Evolutionary conservation across 2,329 filamentous ascomycete species (phyloP).

Genomic region (Didymella segeticola): DNA sequence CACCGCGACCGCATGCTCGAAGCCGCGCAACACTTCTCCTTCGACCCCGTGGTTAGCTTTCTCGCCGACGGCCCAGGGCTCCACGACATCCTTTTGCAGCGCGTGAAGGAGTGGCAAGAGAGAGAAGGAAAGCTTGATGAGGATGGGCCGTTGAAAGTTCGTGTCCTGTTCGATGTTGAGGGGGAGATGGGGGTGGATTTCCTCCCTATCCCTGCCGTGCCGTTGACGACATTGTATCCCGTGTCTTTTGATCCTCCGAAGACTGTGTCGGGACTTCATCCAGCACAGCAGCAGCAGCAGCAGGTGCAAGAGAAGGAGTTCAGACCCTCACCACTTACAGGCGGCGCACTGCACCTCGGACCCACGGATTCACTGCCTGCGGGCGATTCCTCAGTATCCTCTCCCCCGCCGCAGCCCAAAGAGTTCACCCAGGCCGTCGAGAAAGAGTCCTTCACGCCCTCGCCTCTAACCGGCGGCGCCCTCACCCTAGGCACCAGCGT

Average conservation of each 20-base stretch:
- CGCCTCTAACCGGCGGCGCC: slow-evolving; percentile 45
- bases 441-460: no score
- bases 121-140: slow-evolving; percentile 20
- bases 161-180: slow-evolving; percentile 58
- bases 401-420: slow-evolving; percentile 14
- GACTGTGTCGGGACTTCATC: slow-evolving; percentile 25
- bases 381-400: slow-evolving; percentile 1
- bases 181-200: slow-evolving; percentile 50
- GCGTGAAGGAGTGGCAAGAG: slow-evolving; percentile 40
- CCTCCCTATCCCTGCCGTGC: slow-evolving; percentile 48
- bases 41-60: slow-evolving; percentile 46
- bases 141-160: slow-evolving; percentile 53
- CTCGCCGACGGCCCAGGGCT: slow-evolving; percentile 46
- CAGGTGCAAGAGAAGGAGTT: slow-evolving; percentile 28
- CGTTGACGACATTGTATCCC: slow-evolving; percentile 65
- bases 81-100: slow-evolving; percentile 38
- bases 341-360: slow-evolving; percentile 44
- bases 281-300: slow-evolving; percentile 20
- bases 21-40: slow-evolving; percentile 59
- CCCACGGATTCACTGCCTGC: slow-evolving; percentile 37
- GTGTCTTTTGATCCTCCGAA: slow-evolving; percentile 58
- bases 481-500: slow-evolving; percentile 40
- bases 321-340: slow-evolving; percentile 44
- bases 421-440: no score
- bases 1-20: slow-evolving; percentile 80